These are phyloP conservation scores for Arctium lappa DNA, from an alignment of 129 eudicot genomes.

Conservation along the genomic window DNA sequence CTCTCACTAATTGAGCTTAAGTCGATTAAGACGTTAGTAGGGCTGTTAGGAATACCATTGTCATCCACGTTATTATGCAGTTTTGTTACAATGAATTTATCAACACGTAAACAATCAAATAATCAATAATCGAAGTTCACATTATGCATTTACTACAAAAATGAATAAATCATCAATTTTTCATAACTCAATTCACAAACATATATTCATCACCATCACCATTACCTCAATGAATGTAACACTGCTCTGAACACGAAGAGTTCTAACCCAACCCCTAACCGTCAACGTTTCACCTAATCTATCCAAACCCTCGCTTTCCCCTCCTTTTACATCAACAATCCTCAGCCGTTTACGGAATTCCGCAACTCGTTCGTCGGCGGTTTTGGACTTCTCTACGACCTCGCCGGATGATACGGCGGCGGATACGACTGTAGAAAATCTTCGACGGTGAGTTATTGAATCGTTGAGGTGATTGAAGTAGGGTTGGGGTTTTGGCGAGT, in stretches of 20 bases:
- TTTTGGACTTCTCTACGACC: constrained; percentile 29
- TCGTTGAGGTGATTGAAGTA: constrained; percentile 18
- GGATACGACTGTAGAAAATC: constrained; percentile 34
- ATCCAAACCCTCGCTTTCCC: constrained; percentile 70
- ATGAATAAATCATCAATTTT: not conserved
- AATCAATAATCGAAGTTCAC: not conserved
- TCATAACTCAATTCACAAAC: not conserved
- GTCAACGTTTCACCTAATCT: constrained; percentile 61
- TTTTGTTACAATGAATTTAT: not conserved
- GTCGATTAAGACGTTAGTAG: not conserved
- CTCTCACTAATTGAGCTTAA: not conserved
- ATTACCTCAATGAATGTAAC: constrained; percentile 91
- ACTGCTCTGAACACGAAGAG: constrained; percentile 82
- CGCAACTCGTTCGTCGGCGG: constrained; percentile 40
- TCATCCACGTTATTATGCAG: not conserved
- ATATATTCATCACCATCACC: not conserved
- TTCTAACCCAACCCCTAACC: constrained; percentile 87
- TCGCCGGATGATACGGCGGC: constrained; percentile 47
- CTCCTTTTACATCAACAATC: constrained; percentile 75
- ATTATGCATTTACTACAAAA: not conserved
- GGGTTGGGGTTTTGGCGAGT: constrained; percentile 28
- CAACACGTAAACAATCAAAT: not conserved
- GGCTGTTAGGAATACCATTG: not conserved
- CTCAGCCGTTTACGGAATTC: constrained; percentile 61
- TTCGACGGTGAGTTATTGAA: constrained; percentile 23